Base-by-base conservation (phyloP, 192 early-diverging fungal species). In the Allomyces javanicus region DNA sequence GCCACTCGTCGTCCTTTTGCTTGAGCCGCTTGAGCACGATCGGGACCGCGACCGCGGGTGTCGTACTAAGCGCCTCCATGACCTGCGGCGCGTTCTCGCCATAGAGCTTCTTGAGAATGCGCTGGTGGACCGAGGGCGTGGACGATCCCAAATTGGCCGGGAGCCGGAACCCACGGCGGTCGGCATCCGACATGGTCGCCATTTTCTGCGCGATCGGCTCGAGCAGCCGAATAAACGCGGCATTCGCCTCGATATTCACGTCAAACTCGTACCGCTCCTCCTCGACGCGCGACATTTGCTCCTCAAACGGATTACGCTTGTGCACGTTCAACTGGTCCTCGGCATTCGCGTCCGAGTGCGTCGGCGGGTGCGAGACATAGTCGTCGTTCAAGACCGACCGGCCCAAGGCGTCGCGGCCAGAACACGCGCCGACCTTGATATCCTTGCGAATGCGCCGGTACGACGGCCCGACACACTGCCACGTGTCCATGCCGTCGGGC, bases 1-100 rank as follows among this genome's bases (percentile, higher is more conserved):
- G 68, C 94, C 93, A 97, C 71, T 97, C 94, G 74, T 99, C 94
- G 73, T 97, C 92, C 73, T 99, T 99, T 70, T 97, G 94, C 77
- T 94, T 94, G 24, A 99, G 76, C 23, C 96, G 86, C 71, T 87
- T 91, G 25, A 99, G 75, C 61, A 99, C 89, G 23, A 99, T 85
- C 1, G 96, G 96, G 14, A 97, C 87, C 1, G 92, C 91, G 9
- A 88, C 85, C 0, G 86, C 86, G 7, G 95, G 94, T 68, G 91
- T 93, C 45, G 86, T 83, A 72, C 97, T 92, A 69, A 99, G 76
- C 9, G 89, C 83, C 50, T 96, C 89, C 74, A 97, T 87, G 10
- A 99, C 86, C 67, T 99, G 94, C 9, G 79, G 62, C 4, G 89
- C 92, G 17, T 91, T 83, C 61, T 88, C 89, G 26, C 73, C 80